Evolutionary conservation across 345 rosid species (phyloP), one percentile per base, ranked within the genome.

Genomic region (Rubroshorea leprosula): DNA sequence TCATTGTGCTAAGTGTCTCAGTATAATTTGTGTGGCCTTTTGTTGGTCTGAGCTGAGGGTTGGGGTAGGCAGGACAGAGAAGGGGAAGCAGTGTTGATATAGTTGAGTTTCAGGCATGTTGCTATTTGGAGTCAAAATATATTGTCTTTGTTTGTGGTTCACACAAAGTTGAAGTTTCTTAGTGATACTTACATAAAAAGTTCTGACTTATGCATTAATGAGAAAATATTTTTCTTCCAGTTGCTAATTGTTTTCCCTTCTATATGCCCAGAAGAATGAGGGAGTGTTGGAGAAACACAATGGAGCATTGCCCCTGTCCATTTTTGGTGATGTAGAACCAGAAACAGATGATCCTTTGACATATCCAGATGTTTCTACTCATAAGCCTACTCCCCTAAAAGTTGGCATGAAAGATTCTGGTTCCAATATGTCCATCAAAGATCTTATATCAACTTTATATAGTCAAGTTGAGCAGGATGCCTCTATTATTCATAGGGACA

Each of bases 391-490:
- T 11, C 52, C 66, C 4, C 15, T 49, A 53, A 74, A 31, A 46
- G 77, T 62, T 44, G 68, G 50, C 46, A 21, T 60, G 58, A 81
- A 74, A 64, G 61, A 67, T 55, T 61, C 67, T 25, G 38, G 23
- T 70, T 55, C 83, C 57, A 63, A 53, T 61, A 50, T 72, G 52
- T 74, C 87, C 23, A 74, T 92, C 57, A 72, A 26, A 51, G 97
- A 92, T 79, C 84, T 92, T 22, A 74, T 92, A 57, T 80, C 98
- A 53, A 89, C 72, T 74, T 76, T 86, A 64, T 92, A 89, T 70
- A 64, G 72, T 78, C 86, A 86, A 76, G 67, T 80, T 59, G 78
- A 73, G 61, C 79, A 64, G 60, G 75, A 54, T 49, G 60, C 51
- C 59, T 58, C 82, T 44, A 57, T 60, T 27, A 67, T 66, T 67